Evolutionary conservation across 75 land plant genomes (phyloP), one percentile per base, ranked within the genome.

Genomic region (Cryptomeria japonica): DNA sequence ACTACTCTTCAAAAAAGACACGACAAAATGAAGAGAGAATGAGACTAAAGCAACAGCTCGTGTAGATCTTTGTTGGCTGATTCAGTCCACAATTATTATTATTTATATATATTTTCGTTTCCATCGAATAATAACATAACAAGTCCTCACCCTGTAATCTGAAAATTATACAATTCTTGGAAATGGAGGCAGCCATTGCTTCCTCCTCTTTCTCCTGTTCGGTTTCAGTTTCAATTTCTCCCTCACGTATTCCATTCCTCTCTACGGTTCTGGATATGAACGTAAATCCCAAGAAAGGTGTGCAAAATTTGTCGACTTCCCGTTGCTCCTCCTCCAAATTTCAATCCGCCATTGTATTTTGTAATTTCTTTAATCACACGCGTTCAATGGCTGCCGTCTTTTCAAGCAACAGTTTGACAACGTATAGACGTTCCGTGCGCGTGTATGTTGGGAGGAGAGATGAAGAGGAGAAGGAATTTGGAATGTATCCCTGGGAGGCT

Each of bases 401-500:
- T 64, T 25, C 70, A 64, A 19, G 70, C 70, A 25, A 64, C 70
- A 64, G 22, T 64, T 25, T 6, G 25, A 64, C 70, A 64, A 64
- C 8, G 28, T 64, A 5, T 4, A 25, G n/a, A 64, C 70, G 70
- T 64, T 25, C 28, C 1, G 70, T 64, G 28, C 70, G 70, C 5
- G 70, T 64, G 8, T 64, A 64, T 25, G 8, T 22, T 64, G 70
- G 70, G 70, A 64, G 70, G 70, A 64, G 70, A 64, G 70, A 64
- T 1, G 70, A 64, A 22, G 70, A 64, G n/a, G 70, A 64, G 28
- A 64, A 64, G 0, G 70, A 64, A 64, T 64, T 3, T 64, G 70
- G 70, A 64, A 64, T 64, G 70, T 64, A 64, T 64, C 70, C 70
- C 70, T 64, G 70, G 70, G 70, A 64, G 70, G n/a, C 70, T 64